phyloP scores from a whole-genome alignment of 768 basidiomycete species.

The Phlebiopsis flavidoalba region DNA sequence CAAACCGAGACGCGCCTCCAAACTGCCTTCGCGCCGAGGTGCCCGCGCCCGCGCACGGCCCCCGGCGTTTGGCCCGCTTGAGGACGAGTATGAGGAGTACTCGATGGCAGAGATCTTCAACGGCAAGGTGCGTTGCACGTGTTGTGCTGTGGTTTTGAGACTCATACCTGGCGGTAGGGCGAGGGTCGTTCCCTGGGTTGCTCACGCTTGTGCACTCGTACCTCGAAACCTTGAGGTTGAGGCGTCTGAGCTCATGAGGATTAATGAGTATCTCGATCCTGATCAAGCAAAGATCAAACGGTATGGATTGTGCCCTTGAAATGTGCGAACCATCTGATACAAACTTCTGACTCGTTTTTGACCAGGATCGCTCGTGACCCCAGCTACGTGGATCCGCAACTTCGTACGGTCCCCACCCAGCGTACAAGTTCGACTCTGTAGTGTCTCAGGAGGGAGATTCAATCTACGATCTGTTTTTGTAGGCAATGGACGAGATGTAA shows the following conservation, averaged over 20 bases:
- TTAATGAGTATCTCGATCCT: constrained; percentile 79
- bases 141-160: not conserved
- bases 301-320: constrained; percentile 35
- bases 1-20: constrained; percentile 61
- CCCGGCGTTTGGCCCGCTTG: constrained; percentile 39
- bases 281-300: constrained; percentile 72
- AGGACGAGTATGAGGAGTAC: constrained; percentile 91
- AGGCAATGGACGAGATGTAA: constrained; percentile 88
- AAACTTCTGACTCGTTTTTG: not conserved
- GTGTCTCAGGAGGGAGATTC: constrained; percentile 85
- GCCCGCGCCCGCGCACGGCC: constrained; percentile 47
- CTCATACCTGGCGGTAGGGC: constrained; percentile 36
- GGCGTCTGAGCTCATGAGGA: constrained; percentile 48
- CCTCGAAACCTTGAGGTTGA: constrained; percentile 82
- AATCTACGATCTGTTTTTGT: constrained; percentile 92
- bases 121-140: constrained; percentile 59
- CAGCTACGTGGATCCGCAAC: constrained; percentile 89
- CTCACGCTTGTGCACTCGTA: constrained; percentile 80
- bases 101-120: constrained; percentile 89
- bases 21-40: constrained; percentile 66
- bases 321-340: not conserved
- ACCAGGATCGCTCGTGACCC: constrained; percentile 73
- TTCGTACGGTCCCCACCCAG: constrained; percentile 89
- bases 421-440: constrained; percentile 91
- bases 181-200: constrained; percentile 71